Conservation (phyloP, 371 early-diverging fungal genomes). For the Rhizopus delemar region DNA sequence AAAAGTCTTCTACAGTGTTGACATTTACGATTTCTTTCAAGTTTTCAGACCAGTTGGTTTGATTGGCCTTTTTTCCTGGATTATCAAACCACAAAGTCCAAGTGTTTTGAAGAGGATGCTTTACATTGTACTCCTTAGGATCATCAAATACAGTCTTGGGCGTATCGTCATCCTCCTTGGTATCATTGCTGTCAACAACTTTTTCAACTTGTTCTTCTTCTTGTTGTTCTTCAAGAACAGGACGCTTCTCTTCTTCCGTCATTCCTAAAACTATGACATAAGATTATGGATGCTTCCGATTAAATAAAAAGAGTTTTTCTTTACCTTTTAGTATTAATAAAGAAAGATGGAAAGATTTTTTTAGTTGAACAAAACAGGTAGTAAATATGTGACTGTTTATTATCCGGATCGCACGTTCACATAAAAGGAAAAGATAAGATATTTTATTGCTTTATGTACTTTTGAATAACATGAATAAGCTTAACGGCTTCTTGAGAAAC, state of each 20-base stretch:
- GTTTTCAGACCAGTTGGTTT: constrained; percentile 83
- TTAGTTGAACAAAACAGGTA: not conserved
- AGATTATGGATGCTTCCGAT: not conserved
- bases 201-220: constrained; percentile 8
- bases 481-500: constrained; percentile 1
- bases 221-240: constrained; percentile 18
- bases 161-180: constrained; percentile 37
- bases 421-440: not conserved
- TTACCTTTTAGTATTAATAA: not conserved
- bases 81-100: constrained; percentile 97
- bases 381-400: not conserved
- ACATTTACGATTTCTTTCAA: constrained; percentile 87
- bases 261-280: constrained; percentile 1
- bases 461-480: not conserved
- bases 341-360: constrained; percentile 3
- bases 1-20: constrained; percentile 93
- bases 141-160: constrained; percentile 72
- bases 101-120: constrained; percentile 84
- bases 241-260: constrained; percentile 31
- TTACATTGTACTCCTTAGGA: constrained; percentile 70
- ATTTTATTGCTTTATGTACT: not conserved
- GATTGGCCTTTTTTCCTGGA: constrained; percentile 75
- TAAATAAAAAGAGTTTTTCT: not conserved
- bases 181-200: constrained; percentile 4
- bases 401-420: not conserved